Evolutionary conservation across 768 basidiomycete species (phyloP).

Genomic region (Mycena filopes): DNA sequence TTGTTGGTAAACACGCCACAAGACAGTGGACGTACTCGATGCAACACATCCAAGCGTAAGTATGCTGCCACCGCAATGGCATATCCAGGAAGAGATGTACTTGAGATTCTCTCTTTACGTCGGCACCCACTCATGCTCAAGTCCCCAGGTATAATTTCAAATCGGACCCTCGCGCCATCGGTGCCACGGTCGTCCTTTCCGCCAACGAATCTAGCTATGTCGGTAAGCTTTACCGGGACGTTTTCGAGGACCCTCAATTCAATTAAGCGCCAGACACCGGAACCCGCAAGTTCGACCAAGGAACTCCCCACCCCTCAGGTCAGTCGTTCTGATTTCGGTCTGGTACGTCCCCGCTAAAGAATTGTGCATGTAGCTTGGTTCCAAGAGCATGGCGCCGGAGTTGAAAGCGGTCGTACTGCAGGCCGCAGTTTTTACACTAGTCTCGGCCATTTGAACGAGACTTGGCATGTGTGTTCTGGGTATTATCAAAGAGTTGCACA

Average conservation of each 20-base stretch:
- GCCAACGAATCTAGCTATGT: slow-evolving; percentile 74
- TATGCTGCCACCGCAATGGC: slow-evolving; percentile 63
- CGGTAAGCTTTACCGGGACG: slow-evolving; percentile 41
- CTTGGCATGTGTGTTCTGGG: slow-evolving; percentile 68
- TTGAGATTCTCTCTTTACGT: slow-evolving; percentile 18
- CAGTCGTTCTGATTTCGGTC: slow-evolving; percentile 26
- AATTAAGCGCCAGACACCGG: slow-evolving; percentile 51
- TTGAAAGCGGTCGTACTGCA: slow-evolving; percentile 55
- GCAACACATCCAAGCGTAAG: slow-evolving; percentile 70
- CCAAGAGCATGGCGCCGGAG: slow-evolving; percentile 79
- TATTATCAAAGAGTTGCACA: neutral
- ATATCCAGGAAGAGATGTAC: slow-evolving; percentile 70
- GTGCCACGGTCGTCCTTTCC: slow-evolving; percentile 69
- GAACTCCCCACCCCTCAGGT: slow-evolving; percentile 84
- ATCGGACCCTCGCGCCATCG: slow-evolving; percentile 72
- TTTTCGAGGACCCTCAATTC: neutral
- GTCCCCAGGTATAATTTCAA: slow-evolving; percentile 72
- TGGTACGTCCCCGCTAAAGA: neutral
- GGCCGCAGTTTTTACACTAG: slow-evolving; percentile 89
- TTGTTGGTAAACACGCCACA: neutral
- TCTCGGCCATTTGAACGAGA: slow-evolving; percentile 82
- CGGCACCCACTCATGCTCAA: neutral
- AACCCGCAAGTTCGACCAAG: slow-evolving; percentile 67
- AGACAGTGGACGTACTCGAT: slow-evolving; percentile 71
- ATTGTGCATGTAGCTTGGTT: slow-evolving; percentile 79